These are phyloP conservation scores for Calendula officinalis DNA, from an alignment of 129 eudicot genomes.

Conservation along the genomic window DNA sequence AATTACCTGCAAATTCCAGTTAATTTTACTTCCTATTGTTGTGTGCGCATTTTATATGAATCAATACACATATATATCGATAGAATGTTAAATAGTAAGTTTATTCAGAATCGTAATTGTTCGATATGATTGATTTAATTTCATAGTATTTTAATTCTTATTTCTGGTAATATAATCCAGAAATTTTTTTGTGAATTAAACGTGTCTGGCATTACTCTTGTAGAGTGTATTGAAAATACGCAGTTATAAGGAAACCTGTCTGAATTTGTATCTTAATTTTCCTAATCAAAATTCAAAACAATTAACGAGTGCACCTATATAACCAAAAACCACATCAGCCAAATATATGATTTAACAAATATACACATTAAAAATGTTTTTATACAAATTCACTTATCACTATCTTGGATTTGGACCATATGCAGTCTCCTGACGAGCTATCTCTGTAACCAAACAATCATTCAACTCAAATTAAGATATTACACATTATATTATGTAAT, in stretches of 20 bases:
- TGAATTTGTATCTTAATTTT: too few relatives aligned
- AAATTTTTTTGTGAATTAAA: too few relatives aligned
- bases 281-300: too few relatives aligned
- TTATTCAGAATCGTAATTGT: not conserved
- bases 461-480: slow-evolving; percentile 22
- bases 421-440: slow-evolving; percentile 15
- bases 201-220: too few relatives aligned
- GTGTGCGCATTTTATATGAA: not conserved
- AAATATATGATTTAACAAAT: not conserved
- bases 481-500: too few relatives aligned
- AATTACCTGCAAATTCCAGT: not conserved
- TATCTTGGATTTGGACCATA: not conserved
- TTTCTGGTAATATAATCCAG: not conserved
- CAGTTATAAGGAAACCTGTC: too few relatives aligned
- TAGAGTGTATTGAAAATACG: too few relatives aligned
- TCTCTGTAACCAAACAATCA: slow-evolving; percentile 21
- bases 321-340: too few relatives aligned
- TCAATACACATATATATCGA: not conserved
- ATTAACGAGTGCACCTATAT: too few relatives aligned
- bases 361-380: not conserved
- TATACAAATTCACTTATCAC: not conserved
- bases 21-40: too few relatives aligned
- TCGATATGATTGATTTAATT: not conserved
- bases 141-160: not conserved
- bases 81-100: not conserved